Conservation (phyloP, 2,329 filamentous ascomycete species). For the Chalaropsis thielavioides region DNA sequence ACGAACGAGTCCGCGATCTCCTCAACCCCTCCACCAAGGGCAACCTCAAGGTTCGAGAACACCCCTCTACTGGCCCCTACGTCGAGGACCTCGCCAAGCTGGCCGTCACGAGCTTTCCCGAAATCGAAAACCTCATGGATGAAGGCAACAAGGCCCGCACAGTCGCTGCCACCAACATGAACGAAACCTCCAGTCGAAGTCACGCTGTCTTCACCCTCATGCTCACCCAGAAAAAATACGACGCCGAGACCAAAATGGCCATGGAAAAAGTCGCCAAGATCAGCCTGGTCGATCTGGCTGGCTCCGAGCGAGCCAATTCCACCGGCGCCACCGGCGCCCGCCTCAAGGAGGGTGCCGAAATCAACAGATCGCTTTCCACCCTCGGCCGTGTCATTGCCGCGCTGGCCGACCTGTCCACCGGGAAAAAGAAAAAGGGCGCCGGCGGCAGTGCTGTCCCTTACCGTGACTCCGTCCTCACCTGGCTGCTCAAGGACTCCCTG, state of each 20-base stretch:
- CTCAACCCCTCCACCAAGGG: slow-evolving; percentile 92
- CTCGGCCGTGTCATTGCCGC: slow-evolving; percentile 95
- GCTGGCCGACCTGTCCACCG: slow-evolving; percentile 74
- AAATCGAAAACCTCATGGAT: slow-evolving; percentile 97
- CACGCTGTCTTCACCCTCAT: slow-evolving; percentile 97
- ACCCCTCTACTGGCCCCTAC: slow-evolving; percentile 93
- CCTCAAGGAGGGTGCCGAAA: slow-evolving; percentile 93
- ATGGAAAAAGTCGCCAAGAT: slow-evolving; percentile 97
- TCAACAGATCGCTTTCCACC: slow-evolving; percentile 92
- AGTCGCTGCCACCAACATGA: slow-evolving; percentile 98
- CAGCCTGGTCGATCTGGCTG: slow-evolving; percentile 91
- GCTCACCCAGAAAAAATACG: slow-evolving; percentile 82
- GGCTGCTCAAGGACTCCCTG: slow-evolving; percentile 90
- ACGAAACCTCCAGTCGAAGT: slow-evolving; percentile 95
- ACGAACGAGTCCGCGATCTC: slow-evolving; percentile 89
- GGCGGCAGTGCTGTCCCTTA: slow-evolving; percentile 68
- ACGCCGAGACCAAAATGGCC: slow-evolving; percentile 88
- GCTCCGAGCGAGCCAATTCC: slow-evolving; percentile 92
- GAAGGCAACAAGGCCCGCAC: slow-evolving; percentile 98
- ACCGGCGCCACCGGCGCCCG: slow-evolving; percentile 92
- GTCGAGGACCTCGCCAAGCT: slow-evolving; percentile 96
- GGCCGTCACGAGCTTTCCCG: slow-evolving; percentile 79
- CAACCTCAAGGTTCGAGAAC: slow-evolving; percentile 92
- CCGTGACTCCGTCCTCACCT: slow-evolving; percentile 90
- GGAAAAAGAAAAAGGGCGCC: slow-evolving; percentile 66